A percentile compares a stretch with the other conserved stretches of the same genome.
Evolutionary conservation across 305 asterid genomes (phyloP).

Genomic region (Solanum hybrid): DNA sequence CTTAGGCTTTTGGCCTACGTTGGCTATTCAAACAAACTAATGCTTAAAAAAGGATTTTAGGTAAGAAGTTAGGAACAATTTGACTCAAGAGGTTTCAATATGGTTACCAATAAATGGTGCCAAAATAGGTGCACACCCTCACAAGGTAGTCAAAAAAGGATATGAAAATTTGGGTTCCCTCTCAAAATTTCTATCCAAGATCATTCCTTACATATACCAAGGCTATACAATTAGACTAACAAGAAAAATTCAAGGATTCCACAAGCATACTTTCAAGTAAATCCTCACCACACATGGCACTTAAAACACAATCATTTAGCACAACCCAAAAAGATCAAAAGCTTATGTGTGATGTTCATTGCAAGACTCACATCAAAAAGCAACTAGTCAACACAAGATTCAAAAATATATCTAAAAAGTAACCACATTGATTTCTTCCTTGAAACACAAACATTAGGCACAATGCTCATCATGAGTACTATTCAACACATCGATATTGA

Average conservation of each 20-base stretch:
- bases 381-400: neutral
- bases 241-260: neutral
- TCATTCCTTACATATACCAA: neutral
- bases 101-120: neutral
- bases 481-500: no score
- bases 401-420: neutral
- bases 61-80: neutral
- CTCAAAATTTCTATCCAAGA: neutral
- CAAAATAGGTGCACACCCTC: neutral
- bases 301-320: neutral
- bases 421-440: no score
- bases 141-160: neutral
- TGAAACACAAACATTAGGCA: no score
- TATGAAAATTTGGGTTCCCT: neutral
- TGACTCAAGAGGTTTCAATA: neutral
- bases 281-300: neutral
- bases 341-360: neutral
- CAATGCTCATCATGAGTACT: no score
- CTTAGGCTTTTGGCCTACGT: neutral
- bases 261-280: neutral
- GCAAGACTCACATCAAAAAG: neutral
- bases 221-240: neutral
- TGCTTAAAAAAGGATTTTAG: neutral
- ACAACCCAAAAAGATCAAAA: neutral
- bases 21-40: neutral